phyloP scores from a whole-genome alignment of 2,329 filamentous ascomycete genomes.

The Cladosporium phlei region DNA sequence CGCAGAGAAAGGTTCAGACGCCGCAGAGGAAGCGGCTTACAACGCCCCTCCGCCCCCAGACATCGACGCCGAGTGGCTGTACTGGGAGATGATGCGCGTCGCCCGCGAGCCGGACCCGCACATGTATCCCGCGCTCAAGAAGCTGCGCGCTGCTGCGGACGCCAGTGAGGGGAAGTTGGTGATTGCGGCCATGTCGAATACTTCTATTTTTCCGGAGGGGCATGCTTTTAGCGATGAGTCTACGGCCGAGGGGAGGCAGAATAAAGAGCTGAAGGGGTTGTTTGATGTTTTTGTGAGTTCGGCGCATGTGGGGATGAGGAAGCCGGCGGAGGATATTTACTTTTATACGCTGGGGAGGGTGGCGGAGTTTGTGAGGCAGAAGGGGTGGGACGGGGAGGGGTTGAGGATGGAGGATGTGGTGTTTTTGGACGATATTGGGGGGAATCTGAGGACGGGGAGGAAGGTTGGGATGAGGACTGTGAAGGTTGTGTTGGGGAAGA shows the following conservation, averaged over 20 bases:
- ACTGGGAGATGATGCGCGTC: slow-evolving; percentile 83
- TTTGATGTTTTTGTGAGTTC: slow-evolving; percentile 89
- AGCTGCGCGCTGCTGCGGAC: slow-evolving; percentile 47
- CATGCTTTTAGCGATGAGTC: slow-evolving; percentile 59
- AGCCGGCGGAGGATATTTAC: slow-evolving; percentile 82
- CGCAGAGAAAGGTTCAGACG: slow-evolving; percentile 41
- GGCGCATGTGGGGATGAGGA: slow-evolving; percentile 80
- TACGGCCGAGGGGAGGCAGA: slow-evolving; percentile 35
- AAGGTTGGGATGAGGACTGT: slow-evolving; percentile 73
- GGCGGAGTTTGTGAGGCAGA: slow-evolving; percentile 56
- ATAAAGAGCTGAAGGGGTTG: slow-evolving; percentile 53
- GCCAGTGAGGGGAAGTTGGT: slow-evolving; percentile 50
- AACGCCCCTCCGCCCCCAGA: slow-evolving; percentile 58
- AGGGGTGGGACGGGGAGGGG: slow-evolving; percentile 48
- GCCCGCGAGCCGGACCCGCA: slow-evolving; percentile 71
- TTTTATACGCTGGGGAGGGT: slow-evolving; percentile 64
- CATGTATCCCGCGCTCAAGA: slow-evolving; percentile 78
- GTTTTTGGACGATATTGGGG: slow-evolving; percentile 91
- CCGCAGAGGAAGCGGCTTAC: slow-evolving; percentile 26
- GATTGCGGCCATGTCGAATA: slow-evolving; percentile 83
- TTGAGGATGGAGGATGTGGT: slow-evolving; percentile 65
- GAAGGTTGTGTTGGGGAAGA: slow-evolving; percentile 74
- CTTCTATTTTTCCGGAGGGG: slow-evolving; percentile 73
- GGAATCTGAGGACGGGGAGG: slow-evolving; percentile 79
- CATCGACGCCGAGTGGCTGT: slow-evolving; percentile 73